Evolutionary conservation across 495 filamentous ascomycete species (phyloP).

Genomic region (Beverwykella pulmonaria): DNA sequence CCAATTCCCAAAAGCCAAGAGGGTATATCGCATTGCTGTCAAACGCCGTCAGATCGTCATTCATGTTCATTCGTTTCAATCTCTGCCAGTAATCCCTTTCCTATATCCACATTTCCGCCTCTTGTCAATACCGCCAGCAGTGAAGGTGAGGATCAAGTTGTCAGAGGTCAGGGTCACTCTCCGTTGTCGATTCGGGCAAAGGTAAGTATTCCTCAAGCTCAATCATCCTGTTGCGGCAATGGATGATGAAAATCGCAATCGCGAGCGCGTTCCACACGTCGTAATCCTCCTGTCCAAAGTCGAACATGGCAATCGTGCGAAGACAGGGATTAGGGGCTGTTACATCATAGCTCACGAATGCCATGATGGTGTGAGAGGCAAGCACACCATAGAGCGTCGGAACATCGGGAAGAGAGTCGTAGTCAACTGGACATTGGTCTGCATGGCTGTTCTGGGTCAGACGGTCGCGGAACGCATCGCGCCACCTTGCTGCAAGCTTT

Average conservation of each 20-base stretch:
- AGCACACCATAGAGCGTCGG: constrained; percentile 46
- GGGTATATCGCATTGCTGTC: neutral
- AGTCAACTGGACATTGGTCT: neutral
- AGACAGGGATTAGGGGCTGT: constrained; percentile 21
- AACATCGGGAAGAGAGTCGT: constrained; percentile 21
- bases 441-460: constrained; percentile 24
- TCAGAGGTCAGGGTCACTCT: constrained; percentile 31
- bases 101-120: neutral
- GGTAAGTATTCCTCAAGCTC: constrained; percentile 29
- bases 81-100: constrained; percentile 9
- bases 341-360: constrained; percentile 40
- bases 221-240: constrained; percentile 40
- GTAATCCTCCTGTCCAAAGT: constrained; percentile 39
- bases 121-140: constrained; percentile 8
- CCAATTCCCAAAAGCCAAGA: neutral
- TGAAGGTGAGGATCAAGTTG: neutral
- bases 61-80: constrained; percentile 16
- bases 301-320: constrained; percentile 41
- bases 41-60: neutral
- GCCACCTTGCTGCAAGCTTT: constrained; percentile 27
- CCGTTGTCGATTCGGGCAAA: neutral
- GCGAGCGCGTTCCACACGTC: constrained; percentile 49
- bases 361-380: constrained; percentile 42
- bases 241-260: constrained; percentile 43
- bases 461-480: constrained; percentile 34